Evolutionary conservation across 805 yeast genomes (phyloP).

Genomic region (Myxozyma kluyveri): DNA sequence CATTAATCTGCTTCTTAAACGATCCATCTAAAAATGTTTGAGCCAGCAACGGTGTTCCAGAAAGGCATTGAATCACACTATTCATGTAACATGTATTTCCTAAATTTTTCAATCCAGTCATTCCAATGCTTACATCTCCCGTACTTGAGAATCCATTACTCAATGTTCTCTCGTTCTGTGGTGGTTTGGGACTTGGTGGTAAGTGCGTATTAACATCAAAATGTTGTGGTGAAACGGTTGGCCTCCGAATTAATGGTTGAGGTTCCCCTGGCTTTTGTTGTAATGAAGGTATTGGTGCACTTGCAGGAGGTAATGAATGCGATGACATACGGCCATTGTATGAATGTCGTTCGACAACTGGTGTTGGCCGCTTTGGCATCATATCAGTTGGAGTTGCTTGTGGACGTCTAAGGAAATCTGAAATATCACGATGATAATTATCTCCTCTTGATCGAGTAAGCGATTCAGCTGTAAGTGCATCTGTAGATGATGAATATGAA

Average conservation of each 20-base stretch:
- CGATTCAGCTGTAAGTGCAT: not conserved
- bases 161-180: constrained; percentile 17
- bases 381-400: constrained; percentile 11
- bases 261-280: not conserved
- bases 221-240: constrained; percentile 1
- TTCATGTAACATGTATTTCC: constrained; percentile 95
- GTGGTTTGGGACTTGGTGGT: constrained; percentile 11
- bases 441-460: not conserved
- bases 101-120: constrained; percentile 73
- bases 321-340: constrained; percentile 17
- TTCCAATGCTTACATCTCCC: constrained; percentile 31
- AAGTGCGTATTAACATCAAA: constrained; percentile 6
- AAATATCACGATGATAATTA: constrained; percentile 35
- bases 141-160: constrained; percentile 18
- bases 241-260: not conserved
- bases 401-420: constrained; percentile 34
- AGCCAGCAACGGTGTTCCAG: constrained; percentile 66
- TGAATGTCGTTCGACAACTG: constrained; percentile 15
- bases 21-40: constrained; percentile 59
- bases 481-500: not conserved
- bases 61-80: constrained; percentile 79
- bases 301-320: constrained; percentile 15
- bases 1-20: constrained; percentile 66
- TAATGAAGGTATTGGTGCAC: constrained; percentile 9
- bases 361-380: constrained; percentile 23